phyloP scores from a whole-genome alignment of 768 basidiomycete genomes.

The Arthromyces matolae region DNA sequence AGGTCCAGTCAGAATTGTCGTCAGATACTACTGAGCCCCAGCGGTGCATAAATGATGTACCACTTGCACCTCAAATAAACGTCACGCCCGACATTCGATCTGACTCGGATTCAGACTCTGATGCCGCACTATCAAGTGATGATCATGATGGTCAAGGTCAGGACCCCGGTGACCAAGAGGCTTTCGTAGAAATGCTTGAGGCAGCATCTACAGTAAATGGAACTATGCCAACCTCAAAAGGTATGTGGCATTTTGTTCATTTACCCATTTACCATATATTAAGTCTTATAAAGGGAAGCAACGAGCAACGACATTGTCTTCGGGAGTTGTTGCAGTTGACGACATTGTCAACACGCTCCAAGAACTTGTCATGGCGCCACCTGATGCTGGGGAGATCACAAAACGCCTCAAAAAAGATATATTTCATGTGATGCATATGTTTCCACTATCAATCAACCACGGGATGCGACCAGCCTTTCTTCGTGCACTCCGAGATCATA shows the following conservation, averaged over 20 bases:
- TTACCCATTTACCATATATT: conserved; percentile 8
- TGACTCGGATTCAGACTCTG: neutral
- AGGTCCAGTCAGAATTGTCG: too few species aligned
- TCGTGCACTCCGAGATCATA: conserved; percentile 20
- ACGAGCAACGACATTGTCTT: neutral
- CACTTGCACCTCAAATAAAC: neutral
- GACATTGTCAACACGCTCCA: neutral
- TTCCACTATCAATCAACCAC: conserved; percentile 12
- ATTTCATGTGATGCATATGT: conserved; percentile 14
- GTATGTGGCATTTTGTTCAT: neutral
- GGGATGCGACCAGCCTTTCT: conserved; percentile 18
- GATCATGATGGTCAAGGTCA: neutral
- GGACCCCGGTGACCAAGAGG: too few species aligned
- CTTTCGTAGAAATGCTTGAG: neutral
- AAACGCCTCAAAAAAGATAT: conserved; percentile 19
- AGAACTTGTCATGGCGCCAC: neutral
- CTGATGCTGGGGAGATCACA: neutral
- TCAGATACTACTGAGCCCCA: too few species aligned
- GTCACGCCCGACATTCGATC: neutral
- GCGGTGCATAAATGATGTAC: neutral
- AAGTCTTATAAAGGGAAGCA: neutral
- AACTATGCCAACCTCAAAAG: too few species aligned
- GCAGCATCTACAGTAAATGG: neutral
- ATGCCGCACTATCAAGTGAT: neutral
- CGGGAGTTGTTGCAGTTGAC: neutral